A percentile compares a stretch with the other conserved stretches of the same genome.
Evolutionary conservation across 2,329 filamentous ascomycete species (phyloP).

Genomic region (Fusarium phyllophilum): DNA sequence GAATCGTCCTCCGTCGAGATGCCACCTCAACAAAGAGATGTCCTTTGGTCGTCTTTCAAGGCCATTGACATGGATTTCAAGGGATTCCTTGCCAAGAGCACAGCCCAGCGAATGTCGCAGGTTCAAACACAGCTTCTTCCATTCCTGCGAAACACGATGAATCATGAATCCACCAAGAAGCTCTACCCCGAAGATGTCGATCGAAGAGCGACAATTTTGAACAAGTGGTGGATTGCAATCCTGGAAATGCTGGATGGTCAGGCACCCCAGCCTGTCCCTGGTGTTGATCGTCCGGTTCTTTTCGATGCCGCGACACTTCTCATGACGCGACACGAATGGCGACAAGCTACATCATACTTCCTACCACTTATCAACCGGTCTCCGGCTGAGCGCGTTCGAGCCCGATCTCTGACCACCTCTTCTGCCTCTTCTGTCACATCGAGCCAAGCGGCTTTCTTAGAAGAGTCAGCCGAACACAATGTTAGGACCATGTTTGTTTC

Average conservation of each 20-base stretch:
- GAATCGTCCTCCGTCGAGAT: conserved; percentile 60
- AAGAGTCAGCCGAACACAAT: conserved; percentile 84
- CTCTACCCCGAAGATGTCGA: conserved; percentile 86
- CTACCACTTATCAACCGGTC: conserved; percentile 69
- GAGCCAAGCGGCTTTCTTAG: conserved; percentile 63
- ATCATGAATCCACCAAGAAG: conserved; percentile 70
- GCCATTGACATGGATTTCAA: conserved; percentile 59
- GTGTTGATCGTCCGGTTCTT: conserved; percentile 83
- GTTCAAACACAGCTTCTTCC: conserved; percentile 78
- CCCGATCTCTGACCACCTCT: conserved; percentile 60
- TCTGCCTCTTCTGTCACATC: conserved; percentile 74
- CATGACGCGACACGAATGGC: conserved; percentile 92
- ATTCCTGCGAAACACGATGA: conserved; percentile 77
- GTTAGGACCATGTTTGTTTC: conserved; percentile 86
- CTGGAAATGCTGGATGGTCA: conserved; percentile 83
- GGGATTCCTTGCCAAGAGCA: conserved; percentile 77
- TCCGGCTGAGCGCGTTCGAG: conserved; percentile 56
- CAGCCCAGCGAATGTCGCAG: conserved; percentile 77
- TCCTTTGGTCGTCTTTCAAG: conserved; percentile 66
- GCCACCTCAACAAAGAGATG: conserved; percentile 58
- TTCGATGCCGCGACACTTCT: conserved; percentile 82
- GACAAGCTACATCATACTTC: conserved; percentile 74
- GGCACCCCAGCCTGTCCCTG: conserved; percentile 75
- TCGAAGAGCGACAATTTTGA: conserved; percentile 79
- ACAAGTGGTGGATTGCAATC: conserved; percentile 90